phyloP scores from a whole-genome alignment of 192 early-diverging fungal genomes.

The Geosiphon pyriformis region DNA sequence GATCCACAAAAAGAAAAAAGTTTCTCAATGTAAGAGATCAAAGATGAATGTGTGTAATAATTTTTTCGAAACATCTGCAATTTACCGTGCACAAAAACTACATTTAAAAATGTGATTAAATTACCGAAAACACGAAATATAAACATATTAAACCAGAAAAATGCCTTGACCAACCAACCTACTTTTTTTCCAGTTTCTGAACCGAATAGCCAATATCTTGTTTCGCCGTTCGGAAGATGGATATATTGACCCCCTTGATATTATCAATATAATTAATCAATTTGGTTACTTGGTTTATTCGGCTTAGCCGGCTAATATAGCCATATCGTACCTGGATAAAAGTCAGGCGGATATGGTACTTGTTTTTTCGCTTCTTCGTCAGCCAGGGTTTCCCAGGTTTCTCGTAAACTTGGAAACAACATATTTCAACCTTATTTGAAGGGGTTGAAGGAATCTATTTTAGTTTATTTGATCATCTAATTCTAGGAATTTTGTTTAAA shows the following conservation, averaged over 20 bases:
- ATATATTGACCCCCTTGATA: constrained; percentile 31
- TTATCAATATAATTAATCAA: neutral
- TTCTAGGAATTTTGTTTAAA: too few species aligned
- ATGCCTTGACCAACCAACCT: neutral
- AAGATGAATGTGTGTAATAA: too few species aligned
- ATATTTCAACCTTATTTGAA: too few species aligned
- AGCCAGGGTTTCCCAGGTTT: neutral
- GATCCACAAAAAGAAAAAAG: too few species aligned
- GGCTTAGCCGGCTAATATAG: neutral
- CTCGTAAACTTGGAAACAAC: neutral
- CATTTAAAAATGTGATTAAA: neutral
- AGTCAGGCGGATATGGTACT: neutral
- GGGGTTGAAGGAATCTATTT: too few species aligned
- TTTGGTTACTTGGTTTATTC: neutral
- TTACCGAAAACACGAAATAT: neutral
- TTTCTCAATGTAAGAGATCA: too few species aligned
- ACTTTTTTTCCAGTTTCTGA: constrained; percentile 37
- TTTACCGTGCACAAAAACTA: neutral
- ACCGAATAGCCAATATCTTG: constrained; percentile 34
- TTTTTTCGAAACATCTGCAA: neutral
- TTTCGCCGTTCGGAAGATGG: constrained; percentile 30
- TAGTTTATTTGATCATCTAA: too few species aligned
- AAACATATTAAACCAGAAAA: too few species aligned
- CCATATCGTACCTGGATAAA: neutral
- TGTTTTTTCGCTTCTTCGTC: neutral